Percentiles rank a stretch among this genome's conserved stretches.
phyloP scores from a whole-genome alignment of 2,329 filamentous ascomycete genomes.

The Gremmenia infestans region DNA sequence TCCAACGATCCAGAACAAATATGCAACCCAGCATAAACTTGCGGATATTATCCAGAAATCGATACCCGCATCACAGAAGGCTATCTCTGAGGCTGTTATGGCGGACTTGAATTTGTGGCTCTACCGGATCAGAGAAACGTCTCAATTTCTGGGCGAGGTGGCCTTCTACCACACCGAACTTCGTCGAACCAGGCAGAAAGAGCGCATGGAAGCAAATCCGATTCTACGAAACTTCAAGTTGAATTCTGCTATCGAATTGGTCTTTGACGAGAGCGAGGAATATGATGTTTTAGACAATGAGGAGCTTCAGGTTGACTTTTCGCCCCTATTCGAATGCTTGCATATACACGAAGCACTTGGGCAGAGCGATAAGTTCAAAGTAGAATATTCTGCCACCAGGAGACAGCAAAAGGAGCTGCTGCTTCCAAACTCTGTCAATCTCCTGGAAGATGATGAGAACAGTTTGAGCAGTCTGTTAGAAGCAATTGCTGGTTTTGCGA shows the following conservation, averaged over 20 bases:
- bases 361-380: conserved; percentile 83
- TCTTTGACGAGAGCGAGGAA: conserved; percentile 91
- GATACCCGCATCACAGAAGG: conserved; percentile 84
- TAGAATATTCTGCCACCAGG: conserved; percentile 87
- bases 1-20: conserved; percentile 68
- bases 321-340: conserved; percentile 86
- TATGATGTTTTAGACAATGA: conserved; percentile 96
- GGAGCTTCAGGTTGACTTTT: conserved; percentile 90
- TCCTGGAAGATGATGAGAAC: conserved; percentile 81
- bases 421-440: conserved; percentile 68
- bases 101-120: conserved; percentile 95
- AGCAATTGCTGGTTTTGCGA: conserved; percentile 92
- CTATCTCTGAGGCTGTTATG: conserved; percentile 96
- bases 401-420: conserved; percentile 88
- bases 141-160: conserved; percentile 91
- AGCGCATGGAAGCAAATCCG: conserved; percentile 69
- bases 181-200: conserved; percentile 74
- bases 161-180: conserved; percentile 95
- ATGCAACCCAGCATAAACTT: conserved; percentile 90
- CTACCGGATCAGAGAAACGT: conserved; percentile 89
- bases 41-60: conserved; percentile 95
- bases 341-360: conserved; percentile 95
- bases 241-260: conserved; percentile 92
- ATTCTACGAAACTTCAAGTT: conserved; percentile 81
- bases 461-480: conserved; percentile 88